phyloP scores from a whole-genome alignment of 1,139 yeast species.

The Pichia sp. region DNA sequence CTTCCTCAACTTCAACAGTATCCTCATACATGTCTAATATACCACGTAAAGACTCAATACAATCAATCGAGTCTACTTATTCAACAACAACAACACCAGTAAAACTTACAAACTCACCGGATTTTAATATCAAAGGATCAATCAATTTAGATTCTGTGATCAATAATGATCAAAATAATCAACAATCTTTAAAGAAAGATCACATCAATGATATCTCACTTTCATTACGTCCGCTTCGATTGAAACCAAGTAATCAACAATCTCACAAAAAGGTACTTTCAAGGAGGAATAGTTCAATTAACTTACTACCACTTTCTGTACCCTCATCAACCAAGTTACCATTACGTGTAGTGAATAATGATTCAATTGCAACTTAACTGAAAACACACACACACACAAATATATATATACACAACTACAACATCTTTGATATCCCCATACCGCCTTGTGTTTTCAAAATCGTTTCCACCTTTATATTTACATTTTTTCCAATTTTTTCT shows the following conservation, averaged over 20 bases:
- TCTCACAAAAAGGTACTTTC: not conserved
- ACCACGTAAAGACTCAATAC: slow-evolving; percentile 11
- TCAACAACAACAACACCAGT: too few relatives aligned
- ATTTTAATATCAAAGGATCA: too few relatives aligned
- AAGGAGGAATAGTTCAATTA: slow-evolving; percentile 6
- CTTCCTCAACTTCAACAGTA: slow-evolving; percentile 16
- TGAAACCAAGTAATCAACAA: slow-evolving; percentile 8
- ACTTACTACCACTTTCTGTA: not conserved
- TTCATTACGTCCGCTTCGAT: slow-evolving; percentile 13
- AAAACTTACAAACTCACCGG: not conserved
- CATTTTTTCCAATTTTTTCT: too few relatives aligned
- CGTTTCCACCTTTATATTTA: too few relatives aligned
- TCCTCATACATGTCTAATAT: slow-evolving; percentile 14
- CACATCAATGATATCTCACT: slow-evolving; percentile 3
- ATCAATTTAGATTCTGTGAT: not conserved
- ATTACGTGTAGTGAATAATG: not conserved
- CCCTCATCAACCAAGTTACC: not conserved
- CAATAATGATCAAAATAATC: not conserved
- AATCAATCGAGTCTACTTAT: slow-evolving; percentile 4
- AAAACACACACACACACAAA: too few relatives aligned
- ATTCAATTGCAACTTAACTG: not conserved
- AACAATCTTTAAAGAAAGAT: not conserved
- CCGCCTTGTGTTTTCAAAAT: too few relatives aligned
- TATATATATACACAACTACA: too few relatives aligned
- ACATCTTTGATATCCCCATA: too few relatives aligned